Evolutionary conservation across 148 eudicot species (phyloP).

Genomic region (Bassia scoparia): DNA sequence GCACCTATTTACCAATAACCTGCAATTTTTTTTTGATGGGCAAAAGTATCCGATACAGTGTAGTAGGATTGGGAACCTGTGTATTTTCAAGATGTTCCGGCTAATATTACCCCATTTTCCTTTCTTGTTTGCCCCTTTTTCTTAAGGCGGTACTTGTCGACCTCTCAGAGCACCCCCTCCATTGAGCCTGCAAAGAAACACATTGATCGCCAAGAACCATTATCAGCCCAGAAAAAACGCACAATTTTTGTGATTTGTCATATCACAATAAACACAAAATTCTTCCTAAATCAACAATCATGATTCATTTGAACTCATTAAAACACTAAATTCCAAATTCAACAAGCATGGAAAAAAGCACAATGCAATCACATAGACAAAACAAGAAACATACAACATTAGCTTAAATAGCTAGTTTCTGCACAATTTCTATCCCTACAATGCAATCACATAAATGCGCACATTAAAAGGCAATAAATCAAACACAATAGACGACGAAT

Average conservation of each 20-base stretch:
- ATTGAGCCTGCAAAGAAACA: too few relatives aligned
- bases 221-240: background rate
- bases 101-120: constrained; percentile 35
- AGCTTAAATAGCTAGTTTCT: too few relatives aligned
- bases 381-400: background rate
- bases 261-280: background rate
- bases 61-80: constrained; percentile 44
- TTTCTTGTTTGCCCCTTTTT: constrained; percentile 46
- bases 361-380: too few relatives aligned
- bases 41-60: constrained; percentile 69
- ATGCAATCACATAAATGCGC: too few relatives aligned
- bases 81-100: constrained; percentile 33
- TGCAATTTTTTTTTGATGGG: constrained; percentile 61
- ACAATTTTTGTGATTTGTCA: background rate
- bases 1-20: constrained; percentile 87
- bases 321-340: too few relatives aligned
- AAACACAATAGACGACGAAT: background rate
- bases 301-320: too few relatives aligned
- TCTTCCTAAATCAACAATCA: too few relatives aligned
- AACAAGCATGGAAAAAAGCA: too few relatives aligned
- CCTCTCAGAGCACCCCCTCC: constrained; percentile 49
- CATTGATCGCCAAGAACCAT: background rate
- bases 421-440: too few relatives aligned
- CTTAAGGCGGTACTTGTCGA: constrained; percentile 46
- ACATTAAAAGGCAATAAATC: background rate